Evolutionary conservation across 345 rosid genomes (phyloP).

Genomic region (Anacardium occidentale): DNA sequence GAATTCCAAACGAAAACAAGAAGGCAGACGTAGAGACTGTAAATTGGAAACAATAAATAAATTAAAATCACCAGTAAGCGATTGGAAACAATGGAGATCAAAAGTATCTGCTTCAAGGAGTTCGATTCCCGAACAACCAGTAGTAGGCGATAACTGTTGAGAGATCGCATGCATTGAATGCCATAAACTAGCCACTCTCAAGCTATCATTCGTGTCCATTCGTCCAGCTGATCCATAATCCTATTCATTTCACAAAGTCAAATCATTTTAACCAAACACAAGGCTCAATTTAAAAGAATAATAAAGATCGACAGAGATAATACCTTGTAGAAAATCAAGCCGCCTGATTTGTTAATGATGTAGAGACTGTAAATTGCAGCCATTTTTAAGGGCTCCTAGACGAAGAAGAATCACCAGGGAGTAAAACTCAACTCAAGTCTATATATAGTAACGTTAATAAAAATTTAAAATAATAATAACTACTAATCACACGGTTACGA

Average conservation of each 20-base stretch:
- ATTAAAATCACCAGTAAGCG: conserved; percentile 65
- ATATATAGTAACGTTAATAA: no score
- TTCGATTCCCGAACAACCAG: conserved; percentile 90
- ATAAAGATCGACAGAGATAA: background rate
- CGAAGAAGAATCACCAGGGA: background rate
- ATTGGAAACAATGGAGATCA: conserved; percentile 94
- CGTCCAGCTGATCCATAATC: conserved; percentile 92
- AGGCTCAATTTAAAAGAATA: background rate
- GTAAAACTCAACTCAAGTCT: background rate
- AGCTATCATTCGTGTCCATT: conserved; percentile 97
- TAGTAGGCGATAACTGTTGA: conserved; percentile 88
- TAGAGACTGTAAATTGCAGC: conserved; percentile 82
- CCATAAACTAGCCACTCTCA: conserved; percentile 98
- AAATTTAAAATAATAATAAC: background rate
- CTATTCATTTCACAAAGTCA: conserved; percentile 29
- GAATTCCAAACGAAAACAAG: background rate
- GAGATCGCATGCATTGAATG: conserved; percentile 99
- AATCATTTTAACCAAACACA: conserved; percentile 4
- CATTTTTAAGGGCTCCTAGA: conserved; percentile 28
- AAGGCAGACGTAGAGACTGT: no score
- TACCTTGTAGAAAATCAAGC: conserved; percentile 85
- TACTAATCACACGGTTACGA: background rate
- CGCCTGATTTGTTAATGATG: conserved; percentile 89
- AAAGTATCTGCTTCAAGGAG: conserved; percentile 94
- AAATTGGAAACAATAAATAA: no score